A percentile compares a stretch with the other conserved stretches of the same genome.
These are phyloP conservation scores for Cyphellophora attinorum DNA, from an alignment of 2,329 filamentous ascomycete species.

Conservation along the genomic window DNA sequence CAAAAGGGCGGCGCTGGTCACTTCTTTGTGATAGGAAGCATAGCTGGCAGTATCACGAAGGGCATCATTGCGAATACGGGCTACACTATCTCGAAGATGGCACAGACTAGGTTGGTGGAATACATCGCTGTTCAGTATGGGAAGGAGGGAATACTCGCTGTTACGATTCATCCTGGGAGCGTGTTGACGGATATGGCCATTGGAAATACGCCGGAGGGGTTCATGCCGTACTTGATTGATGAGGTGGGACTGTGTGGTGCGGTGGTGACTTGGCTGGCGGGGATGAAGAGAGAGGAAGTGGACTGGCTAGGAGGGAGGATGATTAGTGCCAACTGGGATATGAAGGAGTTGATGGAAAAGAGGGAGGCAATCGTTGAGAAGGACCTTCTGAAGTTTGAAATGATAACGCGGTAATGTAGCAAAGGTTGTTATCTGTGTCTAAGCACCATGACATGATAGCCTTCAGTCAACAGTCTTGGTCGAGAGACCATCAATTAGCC, in stretches of 20 bases:
- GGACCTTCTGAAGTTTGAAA: conserved; percentile 12
- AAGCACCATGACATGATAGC: too few species aligned
- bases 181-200: conserved; percentile 26
- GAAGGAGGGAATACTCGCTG: conserved; percentile 19
- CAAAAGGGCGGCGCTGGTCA: conserved; percentile 20
- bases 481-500: too few species aligned
- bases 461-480: too few species aligned
- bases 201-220: conserved; percentile 19
- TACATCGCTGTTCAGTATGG: conserved; percentile 27
- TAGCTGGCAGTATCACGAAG: conserved; percentile 25
- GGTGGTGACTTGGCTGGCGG: conserved; percentile 19
- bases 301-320: conserved; percentile 13
- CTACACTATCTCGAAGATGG: conserved; percentile 28
- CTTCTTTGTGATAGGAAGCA: conserved; percentile 24
- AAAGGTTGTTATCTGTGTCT: too few species aligned
- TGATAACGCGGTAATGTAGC: conserved; percentile 5
- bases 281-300: conserved; percentile 5
- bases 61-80: conserved; percentile 31
- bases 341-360: conserved; percentile 10
- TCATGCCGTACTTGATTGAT: conserved; percentile 17
- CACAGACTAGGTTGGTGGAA: conserved; percentile 28
- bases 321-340: conserved; percentile 13
- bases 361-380: conserved; percentile 8
- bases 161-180: conserved; percentile 28
- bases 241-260: conserved; percentile 19